A percentile compares a stretch with the other conserved stretches of the same genome.
phyloP scores from a whole-genome alignment of 2,329 filamentous ascomycete genomes.

The Xylaria sp. region DNA sequence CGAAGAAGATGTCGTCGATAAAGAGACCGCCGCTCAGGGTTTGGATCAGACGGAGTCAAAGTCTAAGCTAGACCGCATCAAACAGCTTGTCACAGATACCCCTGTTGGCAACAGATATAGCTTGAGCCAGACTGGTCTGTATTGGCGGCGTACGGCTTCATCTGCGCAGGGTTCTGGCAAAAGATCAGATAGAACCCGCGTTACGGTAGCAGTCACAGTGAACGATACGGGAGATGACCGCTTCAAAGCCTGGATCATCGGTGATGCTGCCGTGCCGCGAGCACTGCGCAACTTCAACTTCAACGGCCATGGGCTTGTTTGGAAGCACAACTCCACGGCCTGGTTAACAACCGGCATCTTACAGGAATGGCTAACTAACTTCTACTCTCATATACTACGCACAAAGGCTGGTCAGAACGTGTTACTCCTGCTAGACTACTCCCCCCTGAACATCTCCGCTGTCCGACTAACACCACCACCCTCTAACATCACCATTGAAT shows the following conservation, averaged over 20 bases:
- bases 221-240: not conserved
- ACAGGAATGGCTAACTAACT: not conserved
- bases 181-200: not conserved
- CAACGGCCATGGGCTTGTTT: not conserved
- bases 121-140: not conserved
- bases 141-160: not conserved
- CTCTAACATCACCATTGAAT: conserved; percentile 1
- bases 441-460: not conserved
- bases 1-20: not conserved
- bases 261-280: not conserved
- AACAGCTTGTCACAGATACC: not conserved
- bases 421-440: not conserved
- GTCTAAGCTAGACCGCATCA: not conserved
- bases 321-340: not conserved
- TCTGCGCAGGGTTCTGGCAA: not conserved
- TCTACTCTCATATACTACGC: not conserved
- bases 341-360: not conserved
- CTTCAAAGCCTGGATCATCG: not conserved
- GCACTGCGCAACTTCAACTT: conserved; percentile 1
- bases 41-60: not conserved
- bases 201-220: not conserved
- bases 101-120: not conserved
- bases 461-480: not conserved
- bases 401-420: not conserved
- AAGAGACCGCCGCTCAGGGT: not conserved